Conservation (phyloP, 2,329 filamentous ascomycete species). For the Diaporthe citriasiana region DNA sequence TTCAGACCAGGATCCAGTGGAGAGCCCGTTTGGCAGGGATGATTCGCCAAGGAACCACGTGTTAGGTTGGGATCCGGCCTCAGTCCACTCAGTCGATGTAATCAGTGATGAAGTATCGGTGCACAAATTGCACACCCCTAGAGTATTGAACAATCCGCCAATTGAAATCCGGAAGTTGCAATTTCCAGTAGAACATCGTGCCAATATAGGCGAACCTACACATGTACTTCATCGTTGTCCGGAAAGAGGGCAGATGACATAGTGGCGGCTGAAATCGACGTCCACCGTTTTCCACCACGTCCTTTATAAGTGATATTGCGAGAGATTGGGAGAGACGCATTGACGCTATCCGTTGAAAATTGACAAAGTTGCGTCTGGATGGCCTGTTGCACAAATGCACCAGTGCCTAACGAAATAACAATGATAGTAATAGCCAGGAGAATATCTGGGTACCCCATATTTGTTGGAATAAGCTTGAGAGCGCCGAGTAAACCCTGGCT, state of each 20-base stretch:
- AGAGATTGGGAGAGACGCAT: background rate
- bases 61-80: too few species aligned
- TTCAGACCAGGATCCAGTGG: fast-evolving
- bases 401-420: background rate
- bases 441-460: background rate
- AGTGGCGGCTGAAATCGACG: background rate
- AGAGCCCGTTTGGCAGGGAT: background rate
- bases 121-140: background rate
- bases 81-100: background rate
- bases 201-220: background rate
- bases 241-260: background rate
- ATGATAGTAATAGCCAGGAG: background rate
- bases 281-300: background rate
- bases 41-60: too few species aligned
- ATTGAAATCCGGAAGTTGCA: background rate
- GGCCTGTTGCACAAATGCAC: background rate
- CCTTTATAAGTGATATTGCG: background rate
- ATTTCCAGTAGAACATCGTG: background rate
- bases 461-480: background rate
- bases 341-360: fast-evolving
- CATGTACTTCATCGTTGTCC: background rate
- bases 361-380: background rate
- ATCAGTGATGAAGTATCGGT: background rate
- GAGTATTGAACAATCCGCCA: background rate
- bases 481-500: background rate